Evolutionary conservation across 2,329 filamentous ascomycete species (phyloP), one percentile per base, ranked within the genome.

Genomic region (Exophiala spinifera): DNA sequence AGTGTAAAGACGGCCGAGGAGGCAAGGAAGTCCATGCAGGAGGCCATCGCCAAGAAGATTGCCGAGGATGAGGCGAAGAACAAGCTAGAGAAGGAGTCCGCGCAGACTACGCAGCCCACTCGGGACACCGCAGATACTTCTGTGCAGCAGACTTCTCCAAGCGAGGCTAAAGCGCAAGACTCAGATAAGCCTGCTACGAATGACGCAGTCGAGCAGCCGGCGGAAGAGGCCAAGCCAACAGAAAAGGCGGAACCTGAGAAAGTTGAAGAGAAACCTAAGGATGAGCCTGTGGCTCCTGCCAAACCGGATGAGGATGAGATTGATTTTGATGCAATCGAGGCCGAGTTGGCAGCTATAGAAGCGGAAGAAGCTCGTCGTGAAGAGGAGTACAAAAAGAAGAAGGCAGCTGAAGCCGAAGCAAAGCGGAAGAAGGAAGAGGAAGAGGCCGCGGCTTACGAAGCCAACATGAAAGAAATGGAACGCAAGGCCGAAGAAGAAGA

Each of bases 1-100:
- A 78, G 78, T 20, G 76, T 76, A 39, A 94, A 94, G 79, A 87
- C 87, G 1, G 82, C 83, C 33, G 87, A 92, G 69, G 88, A 96
- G 73, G 89, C 89, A 60, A 87, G 87, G 71, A 84, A 88, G 69
- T 86, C 89, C 68, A 86, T 95, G 67, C 81, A 79, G 67, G 75
- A 77, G 54, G 71, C 74, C 11, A 73, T 79, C 49, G 73, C 72
- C 23, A 71, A 74, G 62, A 76, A 76, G 65, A 77, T 80, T 62
- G 74, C 77, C 56, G 83, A 85, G 52, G 69, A 74, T 49, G 48
- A 72, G 72, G 74, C 57, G 67, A 74, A 48, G 73, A 70, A 50
- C 70, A 76, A 55, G 71, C 75, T 57, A 49, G 67, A 71, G 39
- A 68, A 74, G 46, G 77, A 77, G 7, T 69, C 72, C 42, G 67